Evolutionary conservation across 2,329 filamentous ascomycete species (phyloP), one percentile per base, ranked within the genome.

Genomic region (Fusarium lyarnte): DNA sequence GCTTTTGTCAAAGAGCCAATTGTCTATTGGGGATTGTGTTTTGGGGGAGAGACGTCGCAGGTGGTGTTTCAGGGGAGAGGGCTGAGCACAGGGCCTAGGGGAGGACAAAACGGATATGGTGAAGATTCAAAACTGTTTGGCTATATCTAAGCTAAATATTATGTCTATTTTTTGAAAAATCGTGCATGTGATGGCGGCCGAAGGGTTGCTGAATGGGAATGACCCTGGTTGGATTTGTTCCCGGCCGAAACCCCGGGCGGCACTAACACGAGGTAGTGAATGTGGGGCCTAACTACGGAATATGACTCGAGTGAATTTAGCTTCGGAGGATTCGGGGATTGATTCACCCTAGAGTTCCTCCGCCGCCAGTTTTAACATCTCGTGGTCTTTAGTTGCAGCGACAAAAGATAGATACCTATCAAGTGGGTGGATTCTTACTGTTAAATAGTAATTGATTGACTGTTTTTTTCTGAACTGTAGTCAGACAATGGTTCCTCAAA

Each of bases 51-150:
- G 16, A 35, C n/a, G 51, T 23, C 27, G 43, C 62, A 41, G 31
- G 43, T 51, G 21, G 23, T 5, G 63, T 66, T 66, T 66, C 62
- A 66, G 62, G 63, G n/a, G 49, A 39, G 33, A 53, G 49, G 49
- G 49, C 49, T 53, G 33, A 53, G 33, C 49, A 39, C 33, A 53
- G 2, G 23, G 33, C 23, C 33, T 29, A 53, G 49, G 5, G 3
- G 3, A 7, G 23, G 49, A 9, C 33, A 39, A 39, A 27, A 53
- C 49, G 23, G 23, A 5, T 53, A 3, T 38, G 25, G 13, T 53
- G 8, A 39, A 13, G 23, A 39, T 53, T n/a, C 12, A 27, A 39
- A 53, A 53, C 49, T 39, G 23, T 27, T 51, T 25, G 31, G 23
- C 19, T 53, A 53, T 53, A 53, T n/a, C 23, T 53, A 53, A 38